Evolutionary conservation across 2,329 filamentous ascomycete species (phyloP).

Genomic region (Samsoniella hepiali): DNA sequence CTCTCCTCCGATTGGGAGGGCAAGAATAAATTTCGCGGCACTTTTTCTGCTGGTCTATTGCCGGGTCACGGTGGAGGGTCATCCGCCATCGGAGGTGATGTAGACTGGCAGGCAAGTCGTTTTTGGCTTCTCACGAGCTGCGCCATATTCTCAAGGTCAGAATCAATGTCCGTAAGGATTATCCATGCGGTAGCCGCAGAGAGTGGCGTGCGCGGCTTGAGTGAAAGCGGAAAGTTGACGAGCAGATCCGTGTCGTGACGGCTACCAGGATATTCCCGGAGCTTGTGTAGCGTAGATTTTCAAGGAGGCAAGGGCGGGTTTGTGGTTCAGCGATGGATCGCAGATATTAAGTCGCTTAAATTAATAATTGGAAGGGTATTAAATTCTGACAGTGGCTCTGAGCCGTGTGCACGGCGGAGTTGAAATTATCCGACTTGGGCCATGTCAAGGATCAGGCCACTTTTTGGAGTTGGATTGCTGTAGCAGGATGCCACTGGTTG

Average conservation of each 20-base stretch:
- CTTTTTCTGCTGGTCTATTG: background rate
- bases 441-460: background rate
- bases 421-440: background rate
- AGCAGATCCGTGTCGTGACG: background rate
- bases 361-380: background rate
- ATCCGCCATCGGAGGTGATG: no score
- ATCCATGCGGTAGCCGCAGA: background rate
- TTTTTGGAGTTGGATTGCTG: background rate
- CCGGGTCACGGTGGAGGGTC: background rate
- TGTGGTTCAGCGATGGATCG: background rate
- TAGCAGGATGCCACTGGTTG: background rate
- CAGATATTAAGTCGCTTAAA: background rate
- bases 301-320: background rate
- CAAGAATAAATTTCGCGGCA: no score
- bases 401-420: background rate
- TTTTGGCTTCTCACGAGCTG: no score
- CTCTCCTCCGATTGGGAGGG: background rate
- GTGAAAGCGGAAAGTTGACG: constrained; percentile 1
- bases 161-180: background rate
- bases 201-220: background rate
- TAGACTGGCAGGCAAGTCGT: no score
- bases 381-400: background rate
- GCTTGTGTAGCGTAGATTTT: background rate
- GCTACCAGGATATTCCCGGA: background rate
- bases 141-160: no score